Percentiles rank a stretch among this genome's conserved stretches.
Evolutionary conservation across 352 stramenopile species (phyloP).

Genomic region (Pythium dissimile): DNA sequence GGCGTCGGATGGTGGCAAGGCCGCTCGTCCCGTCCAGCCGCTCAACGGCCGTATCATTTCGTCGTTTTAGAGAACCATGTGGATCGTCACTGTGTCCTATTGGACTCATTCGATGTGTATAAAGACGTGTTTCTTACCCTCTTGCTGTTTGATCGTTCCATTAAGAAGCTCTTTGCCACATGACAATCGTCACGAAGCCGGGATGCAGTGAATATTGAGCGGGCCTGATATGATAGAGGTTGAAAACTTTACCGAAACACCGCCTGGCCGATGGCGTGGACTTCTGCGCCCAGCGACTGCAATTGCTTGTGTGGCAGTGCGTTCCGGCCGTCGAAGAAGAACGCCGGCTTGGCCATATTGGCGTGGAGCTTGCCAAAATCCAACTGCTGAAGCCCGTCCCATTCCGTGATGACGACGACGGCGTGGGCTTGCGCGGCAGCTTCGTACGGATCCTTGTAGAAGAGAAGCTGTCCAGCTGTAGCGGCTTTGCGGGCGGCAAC

Average conservation of each 20-base stretch:
- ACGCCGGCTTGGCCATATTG: constrained; percentile 98
- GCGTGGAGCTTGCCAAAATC: constrained; percentile 97
- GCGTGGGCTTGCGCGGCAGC: constrained; percentile 92
- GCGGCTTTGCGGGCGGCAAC: constrained; percentile 90
- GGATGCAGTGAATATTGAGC: too few relatives aligned
- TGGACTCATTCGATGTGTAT: too few relatives aligned
- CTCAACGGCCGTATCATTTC: constrained; percentile 20
- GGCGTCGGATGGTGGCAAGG: constrained; percentile 13
- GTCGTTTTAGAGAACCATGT: constrained; percentile 4
- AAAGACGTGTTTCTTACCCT: too few relatives aligned
- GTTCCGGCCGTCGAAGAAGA: constrained; percentile 99
- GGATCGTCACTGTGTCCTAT: background rate
- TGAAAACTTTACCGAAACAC: constrained; percentile 3
- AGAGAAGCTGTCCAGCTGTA: constrained; percentile 73
- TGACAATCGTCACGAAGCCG: too few relatives aligned
- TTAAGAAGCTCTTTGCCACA: too few relatives aligned
- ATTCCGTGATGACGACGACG: constrained; percentile 97
- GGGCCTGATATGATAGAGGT: too few relatives aligned
- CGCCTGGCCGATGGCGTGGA: constrained; percentile 95
- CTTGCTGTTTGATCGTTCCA: too few relatives aligned
- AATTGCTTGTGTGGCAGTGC: constrained; percentile 94
- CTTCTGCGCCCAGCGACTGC: constrained; percentile 96
- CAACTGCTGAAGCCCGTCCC: constrained; percentile 97
- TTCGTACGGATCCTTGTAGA: constrained; percentile 87
- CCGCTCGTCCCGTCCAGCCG: constrained; percentile 19